phyloP scores from a whole-genome alignment of 495 filamentous ascomycete species.

The Podospora sp. region DNA sequence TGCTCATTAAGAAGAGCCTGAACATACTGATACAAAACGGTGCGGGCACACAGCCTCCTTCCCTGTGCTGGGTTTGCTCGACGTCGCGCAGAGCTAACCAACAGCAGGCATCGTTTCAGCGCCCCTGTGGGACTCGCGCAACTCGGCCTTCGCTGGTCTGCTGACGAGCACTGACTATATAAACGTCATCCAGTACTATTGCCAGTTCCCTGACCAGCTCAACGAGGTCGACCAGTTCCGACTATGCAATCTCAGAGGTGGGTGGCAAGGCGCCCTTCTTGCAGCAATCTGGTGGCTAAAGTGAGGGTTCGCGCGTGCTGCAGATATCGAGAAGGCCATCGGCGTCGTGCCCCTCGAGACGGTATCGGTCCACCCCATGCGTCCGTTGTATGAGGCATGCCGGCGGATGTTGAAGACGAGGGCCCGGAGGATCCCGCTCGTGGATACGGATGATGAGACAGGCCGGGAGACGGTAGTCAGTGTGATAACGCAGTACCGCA shows the following conservation, averaged over 20 bases:
- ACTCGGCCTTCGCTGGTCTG: constrained; percentile 89
- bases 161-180: constrained; percentile 97
- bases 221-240: constrained; percentile 92
- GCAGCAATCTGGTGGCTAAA: not conserved
- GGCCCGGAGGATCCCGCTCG: constrained; percentile 89
- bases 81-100: constrained; percentile 11
- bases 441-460: constrained; percentile 95
- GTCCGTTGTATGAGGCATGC: constrained; percentile 92
- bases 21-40: constrained; percentile 98
- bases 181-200: constrained; percentile 99
- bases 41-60: constrained; percentile 44
- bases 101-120: constrained; percentile 90
- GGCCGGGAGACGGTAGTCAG: constrained; percentile 90
- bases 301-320: constrained; percentile 14
- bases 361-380: constrained; percentile 87
- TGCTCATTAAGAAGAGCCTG: constrained; percentile 95
- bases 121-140: constrained; percentile 94
- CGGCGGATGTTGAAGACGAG: constrained; percentile 91
- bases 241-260: constrained; percentile 89
- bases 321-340: constrained; percentile 93
- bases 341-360: constrained; percentile 91
- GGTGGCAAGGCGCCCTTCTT: constrained; percentile 17
- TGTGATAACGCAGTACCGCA: constrained; percentile 96
- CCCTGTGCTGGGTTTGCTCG: constrained; percentile 5
- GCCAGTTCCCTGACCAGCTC: constrained; percentile 91